These are phyloP conservation scores for Sporothrix humicola DNA, from an alignment of 2,329 filamentous ascomycete genomes.

Conservation along the genomic window DNA sequence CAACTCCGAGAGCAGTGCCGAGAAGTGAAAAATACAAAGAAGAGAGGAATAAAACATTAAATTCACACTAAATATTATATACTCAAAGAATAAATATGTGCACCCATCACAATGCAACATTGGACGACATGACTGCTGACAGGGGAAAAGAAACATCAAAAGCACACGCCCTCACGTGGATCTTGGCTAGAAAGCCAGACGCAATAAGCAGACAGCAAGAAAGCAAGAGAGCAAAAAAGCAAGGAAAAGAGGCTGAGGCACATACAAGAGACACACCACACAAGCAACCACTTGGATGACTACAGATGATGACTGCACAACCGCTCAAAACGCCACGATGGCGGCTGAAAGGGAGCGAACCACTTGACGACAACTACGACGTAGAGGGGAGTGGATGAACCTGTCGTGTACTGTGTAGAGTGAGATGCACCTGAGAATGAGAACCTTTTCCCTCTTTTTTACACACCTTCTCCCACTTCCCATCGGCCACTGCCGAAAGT, in stretches of 20 bases:
- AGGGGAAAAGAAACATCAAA: not conserved
- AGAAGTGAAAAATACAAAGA: too few species aligned
- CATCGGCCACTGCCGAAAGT: slow-evolving; percentile 20
- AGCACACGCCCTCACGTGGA: slow-evolving; percentile 5
- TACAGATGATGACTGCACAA: slow-evolving; percentile 8
- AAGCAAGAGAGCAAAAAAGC: too few species aligned
- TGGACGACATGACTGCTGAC: not conserved
- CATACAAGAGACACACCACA: not conserved
- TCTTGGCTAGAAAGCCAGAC: not conserved
- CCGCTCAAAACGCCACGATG: not conserved
- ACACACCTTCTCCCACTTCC: not conserved
- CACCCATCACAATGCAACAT: not conserved
- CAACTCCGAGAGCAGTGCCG: not conserved
- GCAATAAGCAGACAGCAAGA: too few species aligned
- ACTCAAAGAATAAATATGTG: too few species aligned
- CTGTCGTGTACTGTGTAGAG: not conserved
- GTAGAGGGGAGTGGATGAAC: too few species aligned
- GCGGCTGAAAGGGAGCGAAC: not conserved
- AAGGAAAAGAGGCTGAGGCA: slow-evolving; percentile 10
- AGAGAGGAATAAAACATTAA: too few species aligned
- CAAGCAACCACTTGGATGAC: slow-evolving; percentile 1
- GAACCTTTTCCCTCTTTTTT: not conserved
- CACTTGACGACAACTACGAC: not conserved
- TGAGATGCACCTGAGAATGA: not conserved
- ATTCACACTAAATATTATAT: too few species aligned